Evolutionary conservation across 2,329 filamentous ascomycete genomes (phyloP), one percentile per base, ranked within the genome.

Genomic region (Chaetomium sp.): DNA sequence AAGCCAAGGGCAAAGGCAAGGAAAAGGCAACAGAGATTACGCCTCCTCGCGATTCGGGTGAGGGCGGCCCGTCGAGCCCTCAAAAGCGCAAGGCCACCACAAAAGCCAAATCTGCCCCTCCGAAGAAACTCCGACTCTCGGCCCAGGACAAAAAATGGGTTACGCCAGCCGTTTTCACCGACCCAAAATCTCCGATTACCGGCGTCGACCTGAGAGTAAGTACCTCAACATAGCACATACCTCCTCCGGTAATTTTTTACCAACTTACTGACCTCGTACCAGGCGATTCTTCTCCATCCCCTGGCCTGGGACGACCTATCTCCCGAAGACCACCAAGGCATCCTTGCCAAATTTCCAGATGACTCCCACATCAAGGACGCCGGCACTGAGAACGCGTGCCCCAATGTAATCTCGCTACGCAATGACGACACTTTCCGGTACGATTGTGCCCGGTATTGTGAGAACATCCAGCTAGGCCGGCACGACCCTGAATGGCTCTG

Each of bases 401-500:
- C 72, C 0, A 61, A 76, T 54, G 48, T 71, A 5, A 54, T 62
- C 3, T 66, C 68, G 1, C 69, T 76, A 3, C 63, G 64, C 11
- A 76, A 72, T 54, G 71, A 74, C 58, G 65, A 75, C 66, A 71
- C 72, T 55, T 76, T 76, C 61, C 69, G 74, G 11, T 65, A 74
- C 54, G 74, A 76, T 61, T 70, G 70, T 11, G 70, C 69, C 8
- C 69, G 69, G 11, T 76, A 75, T 62, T 62, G 71, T 35, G 73
- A 76, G 37, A 71, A 78, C 59, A 66, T 83, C 14, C 59, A 65
- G 5, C 67, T 70, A 38, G 80, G 80, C 3, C 73, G 72, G 37
- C 77, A 81, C 55, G 78, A 82, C 59, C 71, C 73, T 1, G 71
- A 73, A 11, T 83, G 80, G 80, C 72, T 84, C 6, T 68, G 64